phyloP scores from a whole-genome alignment of 495 filamentous ascomycete species.

The Lichenothelia convexa region DNA sequence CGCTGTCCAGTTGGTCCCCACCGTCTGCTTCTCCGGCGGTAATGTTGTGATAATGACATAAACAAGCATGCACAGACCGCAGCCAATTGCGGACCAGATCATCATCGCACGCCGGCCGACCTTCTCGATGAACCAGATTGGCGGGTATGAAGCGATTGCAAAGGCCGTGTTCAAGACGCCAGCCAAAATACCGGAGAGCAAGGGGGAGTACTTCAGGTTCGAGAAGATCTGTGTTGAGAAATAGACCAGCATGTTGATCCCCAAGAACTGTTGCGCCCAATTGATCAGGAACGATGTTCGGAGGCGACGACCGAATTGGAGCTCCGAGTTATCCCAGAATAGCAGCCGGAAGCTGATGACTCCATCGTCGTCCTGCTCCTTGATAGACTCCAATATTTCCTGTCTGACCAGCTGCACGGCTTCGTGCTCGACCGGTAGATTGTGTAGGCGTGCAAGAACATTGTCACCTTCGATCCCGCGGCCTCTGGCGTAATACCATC shows the following conservation, averaged over 20 bases:
- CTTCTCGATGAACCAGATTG: slow-evolving; percentile 3
- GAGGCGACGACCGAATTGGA: slow-evolving; percentile 5
- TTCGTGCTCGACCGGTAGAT: slow-evolving; percentile 4
- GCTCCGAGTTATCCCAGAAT: slow-evolving; percentile 6
- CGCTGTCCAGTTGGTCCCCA: slow-evolving; percentile 3
- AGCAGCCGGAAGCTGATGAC: slow-evolving; percentile 2
- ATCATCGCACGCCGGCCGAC: slow-evolving; percentile 4
- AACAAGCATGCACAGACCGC: slow-evolving; percentile 5
- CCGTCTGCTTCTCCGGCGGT: neutral
- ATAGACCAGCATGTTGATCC: slow-evolving; percentile 6
- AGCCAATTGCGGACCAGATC: slow-evolving; percentile 5
- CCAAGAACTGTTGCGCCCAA: slow-evolving; percentile 6
- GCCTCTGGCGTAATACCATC: slow-evolving; percentile 5
- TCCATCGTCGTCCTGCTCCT: slow-evolving; percentile 1
- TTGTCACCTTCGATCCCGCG: slow-evolving; percentile 2
- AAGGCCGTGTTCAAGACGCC: slow-evolving; percentile 5
- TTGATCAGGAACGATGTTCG: slow-evolving; percentile 6
- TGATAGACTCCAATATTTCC: slow-evolving; percentile 2
- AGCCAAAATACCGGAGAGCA: slow-evolving; percentile 3
- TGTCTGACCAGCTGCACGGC: neutral
- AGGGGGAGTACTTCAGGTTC: slow-evolving; percentile 2
- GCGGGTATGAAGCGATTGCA: slow-evolving; percentile 4
- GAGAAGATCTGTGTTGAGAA: slow-evolving; percentile 3
- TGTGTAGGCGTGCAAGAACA: slow-evolving; percentile 2
- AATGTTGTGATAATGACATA: slow-evolving; percentile 5